Evolutionary conservation across 495 filamentous ascomycete species (phyloP).

Genomic region (Penicillium malachiteum): DNA sequence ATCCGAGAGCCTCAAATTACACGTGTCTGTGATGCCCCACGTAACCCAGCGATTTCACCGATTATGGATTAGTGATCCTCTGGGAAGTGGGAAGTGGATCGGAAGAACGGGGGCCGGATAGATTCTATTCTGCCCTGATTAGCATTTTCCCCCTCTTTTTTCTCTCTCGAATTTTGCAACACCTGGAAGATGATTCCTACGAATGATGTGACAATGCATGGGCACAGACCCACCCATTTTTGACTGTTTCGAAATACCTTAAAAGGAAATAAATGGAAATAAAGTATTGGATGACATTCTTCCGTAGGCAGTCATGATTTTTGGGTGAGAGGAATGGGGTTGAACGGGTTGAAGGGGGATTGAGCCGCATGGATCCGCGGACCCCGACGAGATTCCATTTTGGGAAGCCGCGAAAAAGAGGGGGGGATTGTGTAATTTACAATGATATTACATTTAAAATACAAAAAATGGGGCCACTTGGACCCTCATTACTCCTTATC

Average conservation of each 20-base stretch:
- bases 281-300: background rate
- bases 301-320: background rate
- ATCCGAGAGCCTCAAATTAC: conserved; percentile 17
- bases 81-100: background rate
- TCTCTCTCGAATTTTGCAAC: no score
- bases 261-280: no score
- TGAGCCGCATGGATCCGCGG: conserved; percentile 8
- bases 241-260: no score
- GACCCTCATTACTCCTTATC: background rate
- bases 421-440: conserved; percentile 10
- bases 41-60: background rate
- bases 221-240: no score
- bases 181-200: no score
- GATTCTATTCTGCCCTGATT: no score
- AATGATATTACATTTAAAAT: background rate
- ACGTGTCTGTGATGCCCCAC: conserved; percentile 10
- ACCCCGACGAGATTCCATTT: conserved; percentile 14
- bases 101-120: background rate
- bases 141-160: no score
- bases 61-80: background rate
- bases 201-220: no score
- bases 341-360: background rate
- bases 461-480: background rate
- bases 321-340: no score
- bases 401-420: conserved; percentile 9